Conservation (phyloP, 2,329 filamentous ascomycete genomes). For the Gremmenia infestans region DNA sequence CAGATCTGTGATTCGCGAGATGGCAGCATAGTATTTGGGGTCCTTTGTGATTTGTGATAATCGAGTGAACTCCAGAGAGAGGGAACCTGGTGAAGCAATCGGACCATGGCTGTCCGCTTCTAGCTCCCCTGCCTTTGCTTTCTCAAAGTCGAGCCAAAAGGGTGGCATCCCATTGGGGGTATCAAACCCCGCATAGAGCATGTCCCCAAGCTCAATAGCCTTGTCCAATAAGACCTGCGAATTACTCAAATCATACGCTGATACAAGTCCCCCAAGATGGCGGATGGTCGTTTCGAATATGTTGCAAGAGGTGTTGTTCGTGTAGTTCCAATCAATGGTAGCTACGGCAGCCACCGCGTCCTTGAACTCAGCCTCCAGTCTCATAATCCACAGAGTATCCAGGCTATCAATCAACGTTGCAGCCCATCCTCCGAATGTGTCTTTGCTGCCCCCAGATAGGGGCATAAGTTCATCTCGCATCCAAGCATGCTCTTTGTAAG, state of each 20-base stretch:
- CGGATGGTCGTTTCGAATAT: slow-evolving; percentile 37
- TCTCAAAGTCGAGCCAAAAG: background rate
- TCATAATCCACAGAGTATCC: slow-evolving; percentile 84
- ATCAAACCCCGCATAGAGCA: slow-evolving; percentile 40
- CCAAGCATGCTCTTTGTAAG: slow-evolving; percentile 77
- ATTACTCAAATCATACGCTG: slow-evolving; percentile 31
- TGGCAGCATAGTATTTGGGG: slow-evolving; percentile 54
- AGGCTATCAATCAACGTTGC: slow-evolving; percentile 76
- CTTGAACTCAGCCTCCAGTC: slow-evolving; percentile 69
- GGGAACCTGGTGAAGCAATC: slow-evolving; percentile 53
- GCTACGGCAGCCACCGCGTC: slow-evolving; percentile 53
- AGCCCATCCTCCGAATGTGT: slow-evolving; percentile 89
- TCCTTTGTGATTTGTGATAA: slow-evolving; percentile 57
- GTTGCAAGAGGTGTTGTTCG: slow-evolving; percentile 21
- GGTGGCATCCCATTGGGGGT: slow-evolving; percentile 2
- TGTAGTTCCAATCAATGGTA: slow-evolving; percentile 43
- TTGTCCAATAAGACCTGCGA: slow-evolving; percentile 24
- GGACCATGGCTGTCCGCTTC: slow-evolving; percentile 47
- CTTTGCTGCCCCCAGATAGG: slow-evolving; percentile 56
- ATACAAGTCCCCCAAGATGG: slow-evolving; percentile 35
- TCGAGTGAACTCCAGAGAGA: slow-evolving; percentile 56
- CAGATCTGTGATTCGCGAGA: slow-evolving; percentile 49
- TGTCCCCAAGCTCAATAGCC: slow-evolving; percentile 28
- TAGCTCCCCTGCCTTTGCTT: slow-evolving; percentile 41
- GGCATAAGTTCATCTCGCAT: slow-evolving; percentile 79